Evolutionary conservation across 192 early-diverging fungal genomes (phyloP), one percentile per base, ranked within the genome.

Genomic region (Chytriomyces confervae): DNA sequence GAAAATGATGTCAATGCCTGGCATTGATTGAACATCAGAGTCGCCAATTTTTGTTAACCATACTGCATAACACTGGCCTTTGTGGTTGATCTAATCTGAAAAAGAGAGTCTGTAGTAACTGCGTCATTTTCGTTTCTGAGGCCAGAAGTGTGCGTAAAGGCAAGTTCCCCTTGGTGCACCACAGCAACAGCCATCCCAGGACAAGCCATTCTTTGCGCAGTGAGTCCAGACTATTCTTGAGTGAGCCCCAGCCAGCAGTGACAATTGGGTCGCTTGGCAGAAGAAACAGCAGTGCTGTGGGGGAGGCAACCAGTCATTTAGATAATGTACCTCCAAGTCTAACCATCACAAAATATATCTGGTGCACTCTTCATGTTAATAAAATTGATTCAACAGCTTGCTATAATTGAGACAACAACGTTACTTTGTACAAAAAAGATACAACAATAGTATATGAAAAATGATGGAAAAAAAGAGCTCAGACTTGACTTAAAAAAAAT

Each of bases 41-140:
- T 46, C 29, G 11, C 1, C 5, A 7, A 36, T 36, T 18, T n/a
- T 50, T 24, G n/a, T 64, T 3, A 61, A 63, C 11, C 29, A 75
- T 3, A n/a, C 45, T 4, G 18, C n/a, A 45, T 3, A 47, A 7
- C 18, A 36, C 29, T 23, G 16, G 50, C 62, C 49, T 78, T 78
- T 10, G 77, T 78, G 16, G 61, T 78, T 1, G 77, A 78, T 45
- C 77, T 68, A 46, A 78, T 72, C 48, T 77, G 68, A 23, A 77
- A 68, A 1, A 77, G 5, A 8, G 76, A 57, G n/a, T 66, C 16
- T 13, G 67, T 6, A 47, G 66, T 72, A 5, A 77, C 76, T 3
- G 76, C 46, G 16, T 77, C 76, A 9, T 77, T 11, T 20, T 50
- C 51, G 50, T 77, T 77, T 23, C 65, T 62, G 53, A 72, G 49